Evolutionary conservation across 2,329 filamentous ascomycete species (phyloP).

Genomic region (Diaporthe amygdali): DNA sequence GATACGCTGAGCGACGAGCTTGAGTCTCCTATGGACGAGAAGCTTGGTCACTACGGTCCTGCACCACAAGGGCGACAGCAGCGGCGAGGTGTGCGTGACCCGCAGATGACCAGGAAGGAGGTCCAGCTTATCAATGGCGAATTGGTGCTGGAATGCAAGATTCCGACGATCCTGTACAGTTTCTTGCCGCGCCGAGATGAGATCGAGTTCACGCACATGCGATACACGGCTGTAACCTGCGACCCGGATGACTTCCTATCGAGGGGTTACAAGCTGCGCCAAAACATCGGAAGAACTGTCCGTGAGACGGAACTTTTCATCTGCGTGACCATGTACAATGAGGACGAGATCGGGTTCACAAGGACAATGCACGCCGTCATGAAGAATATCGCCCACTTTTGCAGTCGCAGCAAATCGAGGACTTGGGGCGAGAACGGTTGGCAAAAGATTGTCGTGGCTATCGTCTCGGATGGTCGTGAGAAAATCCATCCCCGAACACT

Average conservation of each 20-base stretch:
- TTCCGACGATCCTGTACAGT: slow-evolving; percentile 96
- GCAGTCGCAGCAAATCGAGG: slow-evolving; percentile 85
- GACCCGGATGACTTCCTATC: slow-evolving; percentile 93
- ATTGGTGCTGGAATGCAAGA: slow-evolving; percentile 97
- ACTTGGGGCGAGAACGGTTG: slow-evolving; percentile 97
- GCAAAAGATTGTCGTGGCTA: slow-evolving; percentile 99
- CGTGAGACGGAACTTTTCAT: slow-evolving; percentile 96
- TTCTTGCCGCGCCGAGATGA: slow-evolving; percentile 93
- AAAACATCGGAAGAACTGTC: slow-evolving; percentile 82
- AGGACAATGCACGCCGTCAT: slow-evolving; percentile 98
- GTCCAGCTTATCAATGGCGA: slow-evolving; percentile 97
- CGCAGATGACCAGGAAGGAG: slow-evolving; percentile 91
- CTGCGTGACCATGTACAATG: slow-evolving; percentile 99
- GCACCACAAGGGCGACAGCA: slow-evolving; percentile 87
- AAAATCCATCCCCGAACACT: slow-evolving; percentile 91
- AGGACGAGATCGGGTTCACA: slow-evolving; percentile 95
- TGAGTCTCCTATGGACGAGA: slow-evolving; percentile 47
- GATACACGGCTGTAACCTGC: slow-evolving; percentile 97
- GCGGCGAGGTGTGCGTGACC: slow-evolving; percentile 82
- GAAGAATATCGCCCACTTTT: slow-evolving; percentile 98
- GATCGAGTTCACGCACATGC: slow-evolving; percentile 97
- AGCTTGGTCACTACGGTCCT: slow-evolving; percentile 83
- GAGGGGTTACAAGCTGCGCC: slow-evolving; percentile 88
- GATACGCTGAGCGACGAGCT: slow-evolving; percentile 56
- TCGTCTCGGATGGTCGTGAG: slow-evolving; percentile 91